Evolutionary conservation across 1,284 basidiomycete genomes (phyloP).

Genomic region (Puccinia coronata): DNA sequence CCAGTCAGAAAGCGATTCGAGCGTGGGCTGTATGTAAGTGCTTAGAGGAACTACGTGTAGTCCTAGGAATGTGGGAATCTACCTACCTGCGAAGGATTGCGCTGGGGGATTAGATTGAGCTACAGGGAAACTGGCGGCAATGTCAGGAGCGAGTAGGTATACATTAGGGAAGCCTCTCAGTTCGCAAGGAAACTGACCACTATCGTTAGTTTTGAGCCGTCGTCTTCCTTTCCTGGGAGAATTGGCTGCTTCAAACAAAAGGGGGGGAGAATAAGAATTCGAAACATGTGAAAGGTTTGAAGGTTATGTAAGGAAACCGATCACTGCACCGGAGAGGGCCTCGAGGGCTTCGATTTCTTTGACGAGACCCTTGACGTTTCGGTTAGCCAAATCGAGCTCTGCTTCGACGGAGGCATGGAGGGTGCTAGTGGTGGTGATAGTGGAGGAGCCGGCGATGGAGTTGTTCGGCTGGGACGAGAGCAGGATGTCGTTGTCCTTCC

Average conservation of each 20-base stretch:
- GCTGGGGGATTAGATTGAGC: conserved; percentile 31
- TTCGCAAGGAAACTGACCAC: conserved; percentile 2
- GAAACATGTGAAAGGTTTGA: background rate
- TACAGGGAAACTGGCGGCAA: conserved; percentile 17
- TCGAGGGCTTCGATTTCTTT: conserved; percentile 48
- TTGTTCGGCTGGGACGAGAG: conserved; percentile 4
- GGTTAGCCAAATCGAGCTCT: conserved; percentile 40
- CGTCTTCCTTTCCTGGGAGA: conserved; percentile 44
- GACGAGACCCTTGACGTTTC: conserved; percentile 34
- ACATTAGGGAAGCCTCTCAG: background rate
- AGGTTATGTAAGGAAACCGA: background rate
- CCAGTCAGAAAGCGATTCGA: background rate
- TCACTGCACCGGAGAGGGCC: conserved; percentile 23
- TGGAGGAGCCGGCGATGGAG: conserved; percentile 4
- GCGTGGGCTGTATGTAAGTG: background rate
- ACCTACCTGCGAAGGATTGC: conserved; percentile 1
- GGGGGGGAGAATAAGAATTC: background rate
- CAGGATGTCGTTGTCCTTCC: conserved; percentile 34
- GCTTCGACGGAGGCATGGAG: conserved; percentile 47
- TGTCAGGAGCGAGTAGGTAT: conserved; percentile 18
- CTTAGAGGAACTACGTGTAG: no score
- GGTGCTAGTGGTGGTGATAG: background rate
- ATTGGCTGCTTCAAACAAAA: background rate
- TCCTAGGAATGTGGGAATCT: background rate
- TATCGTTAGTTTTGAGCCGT: conserved; percentile 33